Conservation (phyloP, 1,284 basidiomycete genomes). For the Puccinia coronata region DNA sequence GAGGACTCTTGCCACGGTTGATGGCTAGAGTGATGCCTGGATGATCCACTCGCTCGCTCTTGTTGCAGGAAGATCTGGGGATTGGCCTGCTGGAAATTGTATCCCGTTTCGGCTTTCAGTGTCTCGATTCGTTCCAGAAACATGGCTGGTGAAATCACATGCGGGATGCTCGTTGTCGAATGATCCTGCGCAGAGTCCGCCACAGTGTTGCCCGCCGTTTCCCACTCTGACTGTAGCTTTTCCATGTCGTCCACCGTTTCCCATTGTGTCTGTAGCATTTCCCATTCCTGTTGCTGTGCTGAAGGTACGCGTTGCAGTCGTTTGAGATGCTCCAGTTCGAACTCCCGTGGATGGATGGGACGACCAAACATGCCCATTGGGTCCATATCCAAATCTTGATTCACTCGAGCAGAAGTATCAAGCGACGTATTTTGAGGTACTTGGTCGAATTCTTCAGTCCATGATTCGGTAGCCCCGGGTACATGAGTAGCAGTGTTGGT, state of each 20-base stretch:
- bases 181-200: neutral
- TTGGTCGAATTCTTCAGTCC: constrained; percentile 28
- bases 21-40: constrained; percentile 29
- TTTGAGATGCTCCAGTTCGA: constrained; percentile 49
- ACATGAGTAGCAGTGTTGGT: constrained; percentile 20
- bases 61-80: constrained; percentile 30
- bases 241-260: constrained; percentile 65
- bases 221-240: constrained; percentile 77
- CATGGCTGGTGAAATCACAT: constrained; percentile 64
- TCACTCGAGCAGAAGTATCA: too few relatives aligned
- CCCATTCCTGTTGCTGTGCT: constrained; percentile 64
- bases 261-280: constrained; percentile 75
- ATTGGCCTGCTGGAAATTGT: constrained; percentile 16
- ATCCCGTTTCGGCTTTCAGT: constrained; percentile 13
- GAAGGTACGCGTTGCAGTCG: constrained; percentile 48
- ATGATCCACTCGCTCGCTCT: constrained; percentile 27
- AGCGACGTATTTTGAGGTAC: neutral
- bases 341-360: constrained; percentile 54
- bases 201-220: constrained; percentile 59
- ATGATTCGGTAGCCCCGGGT: constrained; percentile 31
- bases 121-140: constrained; percentile 1
- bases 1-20: constrained; percentile 50
- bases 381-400: constrained; percentile 13
- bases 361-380: constrained; percentile 32
- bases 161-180: constrained; percentile 68